Base-by-base conservation (phyloP, 2,329 filamentous ascomycete species). In the Pyrenophora graminea region DNA sequence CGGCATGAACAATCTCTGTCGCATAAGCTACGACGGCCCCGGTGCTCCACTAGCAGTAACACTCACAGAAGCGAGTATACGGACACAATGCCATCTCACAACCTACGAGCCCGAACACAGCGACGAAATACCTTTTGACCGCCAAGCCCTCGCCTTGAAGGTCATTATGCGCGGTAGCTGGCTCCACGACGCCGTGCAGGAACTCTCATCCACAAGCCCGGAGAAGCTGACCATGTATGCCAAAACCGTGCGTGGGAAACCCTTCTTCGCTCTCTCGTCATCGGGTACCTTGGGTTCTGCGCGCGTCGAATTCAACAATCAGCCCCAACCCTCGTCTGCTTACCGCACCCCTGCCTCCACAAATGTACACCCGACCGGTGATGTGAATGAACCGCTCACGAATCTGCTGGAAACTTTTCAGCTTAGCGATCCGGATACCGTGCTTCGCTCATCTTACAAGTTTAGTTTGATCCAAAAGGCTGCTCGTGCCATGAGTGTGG, bases 111-210 rank as follows among this genome's bases (percentile, higher is more conserved):
- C 89, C 42, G 71, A 66, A 8, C 72, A 69, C 41, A 53, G 59
- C n/a, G 87, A 92, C 44, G 88, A 92, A 44, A 97, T 99, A 39
- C 94, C 93, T 0, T 91, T 99, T 61, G 86, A 93, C 66, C 85
- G 91, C 27, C 84, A 91, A 43, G 83, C 86, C 45, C 80, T 97
- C 7, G 80, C 85, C 7, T 89, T 97, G 77, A 99, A 97, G 72
- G 91, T 96, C 53, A 97, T 99, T 69, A 96, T 97, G 89, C 89
- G 87, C 61, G 84, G 87, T 9, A 82, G 82, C 30, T 87, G 84
- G 74, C 81, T 93, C 4, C 81, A 88, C 9, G 89, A 92, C 65
- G 85, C 86, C 13, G 78, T 92, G 34, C 81, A 83, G 1, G 89
- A 93, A 68, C 81, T 88, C 10, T 78, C 79, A 30, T 80, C 80